Conservation (phyloP, 2,329 filamentous ascomycete genomes). For the Aschersonia sp. region DNA sequence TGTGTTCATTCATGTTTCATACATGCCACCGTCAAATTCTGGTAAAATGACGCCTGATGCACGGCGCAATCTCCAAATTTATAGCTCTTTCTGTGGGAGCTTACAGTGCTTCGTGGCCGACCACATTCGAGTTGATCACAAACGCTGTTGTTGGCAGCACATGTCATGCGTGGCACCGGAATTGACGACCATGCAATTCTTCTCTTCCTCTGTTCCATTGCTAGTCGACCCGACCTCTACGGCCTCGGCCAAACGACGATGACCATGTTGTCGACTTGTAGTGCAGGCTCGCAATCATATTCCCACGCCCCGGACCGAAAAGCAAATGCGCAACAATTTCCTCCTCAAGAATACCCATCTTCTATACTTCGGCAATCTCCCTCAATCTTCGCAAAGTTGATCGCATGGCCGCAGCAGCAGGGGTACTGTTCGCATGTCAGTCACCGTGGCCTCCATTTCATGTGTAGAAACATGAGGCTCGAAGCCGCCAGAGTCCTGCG, state of each 20-base stretch:
- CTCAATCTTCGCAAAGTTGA: conserved; percentile 94
- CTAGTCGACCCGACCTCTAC: conserved; percentile 16
- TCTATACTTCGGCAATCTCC: conserved; percentile 91
- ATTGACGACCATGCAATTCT: not conserved
- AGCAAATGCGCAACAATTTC: conserved; percentile 24
- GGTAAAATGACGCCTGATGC: no score
- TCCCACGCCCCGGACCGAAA: conserved; percentile 32
- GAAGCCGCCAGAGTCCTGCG: no score
- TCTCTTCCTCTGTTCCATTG: not conserved
- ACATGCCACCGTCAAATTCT: no score
- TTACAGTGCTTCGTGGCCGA: no score
- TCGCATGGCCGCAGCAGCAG: conserved; percentile 84
- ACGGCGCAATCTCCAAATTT: no score
- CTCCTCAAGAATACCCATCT: conserved; percentile 18
- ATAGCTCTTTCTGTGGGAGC: no score
- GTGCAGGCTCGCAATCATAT: conserved; percentile 28
- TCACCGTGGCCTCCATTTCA: not conserved
- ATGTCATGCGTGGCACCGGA: no score
- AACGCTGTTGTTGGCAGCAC: no score
- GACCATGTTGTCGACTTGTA: conserved; percentile 25
- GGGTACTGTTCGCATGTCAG: conserved; percentile 44
- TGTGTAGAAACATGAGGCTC: not conserved
- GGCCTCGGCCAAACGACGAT: conserved; percentile 25
- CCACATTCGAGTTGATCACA: no score
- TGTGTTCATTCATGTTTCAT: no score